These are phyloP conservation scores for Saposhnikovia divaricata DNA, from an alignment of 129 eudicot genomes.

Conservation along the genomic window DNA sequence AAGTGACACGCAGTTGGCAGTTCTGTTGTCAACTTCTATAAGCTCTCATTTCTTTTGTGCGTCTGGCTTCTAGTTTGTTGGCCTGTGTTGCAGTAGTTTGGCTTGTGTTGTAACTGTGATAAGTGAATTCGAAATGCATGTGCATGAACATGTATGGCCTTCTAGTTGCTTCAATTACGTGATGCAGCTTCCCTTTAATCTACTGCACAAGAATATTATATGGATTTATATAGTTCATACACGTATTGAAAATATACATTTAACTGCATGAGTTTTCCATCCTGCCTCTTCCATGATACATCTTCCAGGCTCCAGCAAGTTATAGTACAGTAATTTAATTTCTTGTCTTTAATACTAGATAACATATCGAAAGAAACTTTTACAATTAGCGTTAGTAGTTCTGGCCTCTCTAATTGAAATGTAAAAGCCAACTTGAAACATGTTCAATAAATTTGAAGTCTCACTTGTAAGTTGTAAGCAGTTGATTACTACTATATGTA, in stretches of 20 bases:
- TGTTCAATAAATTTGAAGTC: background rate
- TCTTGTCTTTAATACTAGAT: background rate
- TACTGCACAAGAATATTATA: background rate
- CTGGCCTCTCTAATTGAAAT: background rate
- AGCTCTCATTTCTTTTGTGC: background rate
- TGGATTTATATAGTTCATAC: background rate
- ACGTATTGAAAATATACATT: background rate
- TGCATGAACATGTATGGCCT: background rate
- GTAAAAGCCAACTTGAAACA: background rate
- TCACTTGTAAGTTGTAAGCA: background rate
- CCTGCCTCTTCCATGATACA: background rate
- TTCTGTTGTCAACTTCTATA: background rate
- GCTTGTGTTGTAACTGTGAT: background rate
- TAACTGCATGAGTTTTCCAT: background rate
- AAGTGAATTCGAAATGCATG: background rate
- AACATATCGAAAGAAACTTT: background rate
- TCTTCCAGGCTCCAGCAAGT: too few species aligned
- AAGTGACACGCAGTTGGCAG: background rate
- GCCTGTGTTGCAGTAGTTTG: background rate
- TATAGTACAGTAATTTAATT: too few species aligned
- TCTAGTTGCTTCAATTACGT: background rate
- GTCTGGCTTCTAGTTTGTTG: background rate
- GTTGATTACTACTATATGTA: background rate
- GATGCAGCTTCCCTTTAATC: background rate
- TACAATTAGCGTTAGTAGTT: background rate